Evolutionary conservation across 257 asterid species (phyloP).

Genomic region (Plantago ovata): DNA sequence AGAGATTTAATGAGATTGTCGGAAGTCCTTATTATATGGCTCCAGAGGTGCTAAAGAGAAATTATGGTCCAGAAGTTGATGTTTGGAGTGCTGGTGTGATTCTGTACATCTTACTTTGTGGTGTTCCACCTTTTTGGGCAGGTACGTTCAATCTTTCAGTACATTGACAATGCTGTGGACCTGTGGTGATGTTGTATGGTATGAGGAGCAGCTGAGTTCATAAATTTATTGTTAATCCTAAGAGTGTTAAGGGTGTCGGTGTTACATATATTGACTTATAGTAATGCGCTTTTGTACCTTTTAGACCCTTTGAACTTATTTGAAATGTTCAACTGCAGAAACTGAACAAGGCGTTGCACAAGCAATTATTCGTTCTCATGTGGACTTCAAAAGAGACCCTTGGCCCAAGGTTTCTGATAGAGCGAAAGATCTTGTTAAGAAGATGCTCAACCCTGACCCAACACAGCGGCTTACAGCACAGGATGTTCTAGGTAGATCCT

Average conservation of each 20-base stretch:
- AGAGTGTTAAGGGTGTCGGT: no score
- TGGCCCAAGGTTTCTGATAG: conserved; percentile 61
- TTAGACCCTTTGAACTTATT: no score
- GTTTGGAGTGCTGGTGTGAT: conserved; percentile 66
- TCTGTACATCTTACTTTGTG: conserved; percentile 52
- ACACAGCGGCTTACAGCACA: conserved; percentile 43
- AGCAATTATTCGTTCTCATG: conserved; percentile 48
- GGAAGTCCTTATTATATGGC: conserved; percentile 71
- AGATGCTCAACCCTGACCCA: conserved; percentile 55
- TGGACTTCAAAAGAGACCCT: conserved; percentile 50
- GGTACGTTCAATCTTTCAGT: conserved; percentile 24
- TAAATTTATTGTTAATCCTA: no score
- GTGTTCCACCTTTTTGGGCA: conserved; percentile 62
- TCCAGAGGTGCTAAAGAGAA: conserved; percentile 49
- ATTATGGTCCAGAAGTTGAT: conserved; percentile 53
- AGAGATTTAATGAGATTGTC: conserved; percentile 51
- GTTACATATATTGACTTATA: no score
- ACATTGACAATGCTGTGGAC: no score
- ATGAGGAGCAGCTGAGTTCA: no score
- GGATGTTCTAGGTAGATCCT: conserved; percentile 46
- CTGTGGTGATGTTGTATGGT: no score
- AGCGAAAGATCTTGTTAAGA: conserved; percentile 56
- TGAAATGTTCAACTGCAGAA: conserved; percentile 47
- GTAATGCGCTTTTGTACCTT: no score
- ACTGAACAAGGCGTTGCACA: conserved; percentile 64